Evolutionary conservation across 441 rosid genomes (phyloP), one percentile per base, ranked within the genome.

Genomic region (Syzygium malaccense): DNA sequence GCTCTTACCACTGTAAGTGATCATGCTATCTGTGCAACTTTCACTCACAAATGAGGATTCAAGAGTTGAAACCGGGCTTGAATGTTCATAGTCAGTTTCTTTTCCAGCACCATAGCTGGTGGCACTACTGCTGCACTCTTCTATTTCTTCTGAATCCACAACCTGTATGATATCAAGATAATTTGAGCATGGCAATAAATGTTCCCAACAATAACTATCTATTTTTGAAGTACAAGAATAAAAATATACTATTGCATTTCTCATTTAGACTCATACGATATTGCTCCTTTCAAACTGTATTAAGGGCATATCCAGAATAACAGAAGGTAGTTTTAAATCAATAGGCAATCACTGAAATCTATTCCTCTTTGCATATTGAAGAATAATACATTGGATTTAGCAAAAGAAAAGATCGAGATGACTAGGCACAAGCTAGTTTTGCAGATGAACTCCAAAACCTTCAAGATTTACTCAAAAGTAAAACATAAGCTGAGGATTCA

Each of bases 61-160:
- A 86, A 91, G 93, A 86, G 88, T 89, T 53, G 95, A 94, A 93
- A 90, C 88, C 7, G 90, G 90, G 85, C 89, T 86, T 37, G 91
- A 89, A 90, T 68, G 87, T 86, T 48, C 89, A 89, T 33, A 85
- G 89, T 92, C 93, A 84, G 89, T 37, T 88, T 91, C 94, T 88
- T 89, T 91, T 87, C 90, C 91, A 83, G 90, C 84, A 71, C 87
- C 90, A 48, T 90, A 89, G 89, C 87, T 85, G 58, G 87, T 86
- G 93, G 93, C 91, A 87, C 89, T 88, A 18, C 83, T 84, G 92
- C 91, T 92, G 88, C 80, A 89, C 88, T 90, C 93, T 91, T 93
- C 94, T 78, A 85, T 88, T 85, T 85, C 93, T 88, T 89, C 91
- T 23, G 89, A 88, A 55, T 68, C 91, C 89, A 86, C 94, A 89